Percentiles rank a stretch among this genome's conserved stretches.
Evolutionary conservation across 768 basidiomycete genomes (phyloP).

Genomic region (Kwoniella mangroviensis): DNA sequence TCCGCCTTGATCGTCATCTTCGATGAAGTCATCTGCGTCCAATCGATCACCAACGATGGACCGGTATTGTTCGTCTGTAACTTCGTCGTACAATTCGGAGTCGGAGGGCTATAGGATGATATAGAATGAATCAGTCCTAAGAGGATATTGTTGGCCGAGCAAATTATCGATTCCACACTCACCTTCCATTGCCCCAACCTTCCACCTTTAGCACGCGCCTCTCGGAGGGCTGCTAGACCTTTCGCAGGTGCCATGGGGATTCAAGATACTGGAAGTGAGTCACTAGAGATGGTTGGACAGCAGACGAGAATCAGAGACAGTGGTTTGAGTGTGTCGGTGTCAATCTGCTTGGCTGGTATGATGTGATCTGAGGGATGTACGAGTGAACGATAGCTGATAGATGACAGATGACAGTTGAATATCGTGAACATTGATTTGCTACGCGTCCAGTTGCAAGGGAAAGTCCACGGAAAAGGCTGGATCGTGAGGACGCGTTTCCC

Average conservation of each 20-base stretch:
- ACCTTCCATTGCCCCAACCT: constrained; percentile 58
- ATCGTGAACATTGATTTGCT: not conserved
- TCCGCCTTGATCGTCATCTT: constrained; percentile 86
- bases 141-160: no score
- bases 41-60: constrained; percentile 80
- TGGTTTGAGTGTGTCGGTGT: not conserved
- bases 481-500: not conserved
- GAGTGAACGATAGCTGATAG: not conserved
- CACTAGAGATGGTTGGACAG: no score
- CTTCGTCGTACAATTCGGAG: constrained; percentile 79
- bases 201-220: constrained; percentile 56
- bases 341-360: not conserved
- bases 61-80: constrained; percentile 86
- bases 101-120: constrained; percentile 62
- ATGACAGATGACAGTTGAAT: not conserved
- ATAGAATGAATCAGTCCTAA: not conserved
- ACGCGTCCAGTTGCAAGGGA: not conserved
- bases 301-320: no score
- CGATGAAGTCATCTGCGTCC: constrained; percentile 88
- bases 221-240: constrained; percentile 57
- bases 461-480: not conserved
- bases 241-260: constrained; percentile 21
- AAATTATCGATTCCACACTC: constrained; percentile 10
- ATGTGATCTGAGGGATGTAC: not conserved
- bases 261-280: not conserved